Evolutionary conservation across 352 stramenopile species (phyloP).

Genomic region (Pythium apleroticum): DNA sequence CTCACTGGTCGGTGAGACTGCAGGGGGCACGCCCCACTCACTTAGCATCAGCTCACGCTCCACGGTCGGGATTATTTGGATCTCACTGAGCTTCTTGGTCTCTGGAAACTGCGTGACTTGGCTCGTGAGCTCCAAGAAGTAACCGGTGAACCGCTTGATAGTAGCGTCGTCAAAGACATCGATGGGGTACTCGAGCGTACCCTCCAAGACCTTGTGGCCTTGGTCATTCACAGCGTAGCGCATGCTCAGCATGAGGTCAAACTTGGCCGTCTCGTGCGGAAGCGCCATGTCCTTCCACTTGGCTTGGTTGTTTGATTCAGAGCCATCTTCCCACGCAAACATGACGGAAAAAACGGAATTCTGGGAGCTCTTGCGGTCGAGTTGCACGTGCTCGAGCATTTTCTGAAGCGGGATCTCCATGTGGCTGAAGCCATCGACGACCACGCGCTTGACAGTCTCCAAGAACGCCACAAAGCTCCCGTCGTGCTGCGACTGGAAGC

Average conservation of each 20-base stretch:
- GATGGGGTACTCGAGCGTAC: conserved; percentile 45
- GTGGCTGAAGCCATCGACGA: conserved; percentile 45
- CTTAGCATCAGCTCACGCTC: conserved; percentile 33
- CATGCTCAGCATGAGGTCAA: conserved; percentile 71
- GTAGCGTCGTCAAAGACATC: conserved; percentile 34
- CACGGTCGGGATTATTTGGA: conserved; percentile 35
- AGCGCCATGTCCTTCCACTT: conserved; percentile 32
- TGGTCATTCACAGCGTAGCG: conserved; percentile 9
- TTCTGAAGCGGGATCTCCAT: conserved; percentile 56
- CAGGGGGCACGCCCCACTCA: conserved; percentile 29
- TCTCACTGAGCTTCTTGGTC: conserved; percentile 21
- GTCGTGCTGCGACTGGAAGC: conserved; percentile 28
- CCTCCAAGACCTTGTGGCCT: conserved; percentile 34
- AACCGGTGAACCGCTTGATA: conserved; percentile 40
- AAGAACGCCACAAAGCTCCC: conserved; percentile 38
- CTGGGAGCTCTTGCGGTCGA: conserved; percentile 17
- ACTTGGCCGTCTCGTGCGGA: conserved; percentile 43
- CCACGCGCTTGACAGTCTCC: conserved; percentile 35
- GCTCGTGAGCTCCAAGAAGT: conserved; percentile 40
- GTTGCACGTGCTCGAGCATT: conserved; percentile 43
- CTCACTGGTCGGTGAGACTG: neutral
- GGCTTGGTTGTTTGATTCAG: neutral
- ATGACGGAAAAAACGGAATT: conserved; percentile 51
- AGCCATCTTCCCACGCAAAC: conserved; percentile 50
- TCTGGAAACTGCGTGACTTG: conserved; percentile 29